Conservation (phyloP, 768 basidiomycete species). For the Kwoniella dejecticola region DNA sequence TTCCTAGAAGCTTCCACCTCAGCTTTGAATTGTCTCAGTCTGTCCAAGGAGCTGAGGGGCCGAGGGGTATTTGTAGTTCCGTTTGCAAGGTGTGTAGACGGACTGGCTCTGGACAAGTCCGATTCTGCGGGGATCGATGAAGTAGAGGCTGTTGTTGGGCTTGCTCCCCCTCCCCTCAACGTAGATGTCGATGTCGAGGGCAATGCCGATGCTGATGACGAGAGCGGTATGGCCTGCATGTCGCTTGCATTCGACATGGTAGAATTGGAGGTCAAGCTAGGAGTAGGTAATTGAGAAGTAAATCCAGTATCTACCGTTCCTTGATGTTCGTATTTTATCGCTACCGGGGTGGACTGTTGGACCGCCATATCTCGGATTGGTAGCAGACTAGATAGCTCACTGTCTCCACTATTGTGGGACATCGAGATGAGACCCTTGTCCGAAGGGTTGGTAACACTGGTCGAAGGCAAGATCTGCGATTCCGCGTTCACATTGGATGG, state of each 20-base stretch:
- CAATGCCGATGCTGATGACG: neutral
- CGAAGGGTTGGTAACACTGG: too few species aligned
- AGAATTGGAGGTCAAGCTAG: neutral
- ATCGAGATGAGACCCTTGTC: too few species aligned
- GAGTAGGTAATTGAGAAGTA: neutral
- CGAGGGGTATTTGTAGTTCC: neutral
- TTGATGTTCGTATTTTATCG: neutral
- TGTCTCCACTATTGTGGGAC: too few species aligned
- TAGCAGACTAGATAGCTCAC: too few species aligned
- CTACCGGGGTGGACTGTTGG: too few species aligned
- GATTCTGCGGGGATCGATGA: neutral
- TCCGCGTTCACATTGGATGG: too few species aligned
- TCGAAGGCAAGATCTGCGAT: too few species aligned
- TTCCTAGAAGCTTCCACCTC: slow-evolving; percentile 22
- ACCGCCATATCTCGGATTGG: too few species aligned
- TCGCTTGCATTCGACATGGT: neutral
- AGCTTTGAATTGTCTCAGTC: slow-evolving; percentile 28
- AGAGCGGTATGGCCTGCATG: too few species aligned
- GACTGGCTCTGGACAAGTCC: neutral
- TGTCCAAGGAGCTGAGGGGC: slow-evolving; percentile 21
- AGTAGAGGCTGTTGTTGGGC: neutral
- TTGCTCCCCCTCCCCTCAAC: neutral
- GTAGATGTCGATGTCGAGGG: neutral
- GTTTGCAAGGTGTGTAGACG: neutral
- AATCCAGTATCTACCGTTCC: neutral